Conservation (phyloP, 2,329 filamentous ascomycete species). For the Coniochaeta hoffmannii region DNA sequence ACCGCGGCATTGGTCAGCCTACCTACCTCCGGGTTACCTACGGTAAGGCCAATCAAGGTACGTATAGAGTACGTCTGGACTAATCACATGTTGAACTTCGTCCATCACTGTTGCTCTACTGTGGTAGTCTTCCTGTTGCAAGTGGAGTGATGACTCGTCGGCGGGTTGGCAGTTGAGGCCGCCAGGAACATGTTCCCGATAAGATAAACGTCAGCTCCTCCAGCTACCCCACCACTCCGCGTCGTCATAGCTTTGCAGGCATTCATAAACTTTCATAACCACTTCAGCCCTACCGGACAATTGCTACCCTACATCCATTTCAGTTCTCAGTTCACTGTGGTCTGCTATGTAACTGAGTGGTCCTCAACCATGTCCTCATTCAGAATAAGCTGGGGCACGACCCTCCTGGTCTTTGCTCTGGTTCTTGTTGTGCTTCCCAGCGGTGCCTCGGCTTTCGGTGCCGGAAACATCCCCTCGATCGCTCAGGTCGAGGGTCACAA, state of each 20-base stretch:
- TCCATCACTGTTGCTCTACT: no score
- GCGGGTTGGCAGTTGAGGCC: no score
- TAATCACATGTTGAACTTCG: no score
- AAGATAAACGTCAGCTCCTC: not conserved
- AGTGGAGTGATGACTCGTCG: not conserved
- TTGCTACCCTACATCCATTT: not conserved
- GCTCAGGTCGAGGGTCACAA: conserved; percentile 59
- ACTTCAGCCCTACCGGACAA: not conserved
- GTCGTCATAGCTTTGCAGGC: not conserved
- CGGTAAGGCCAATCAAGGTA: no score
- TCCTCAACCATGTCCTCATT: conserved; percentile 38
- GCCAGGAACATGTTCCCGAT: not conserved
- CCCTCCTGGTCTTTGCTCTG: conserved; percentile 45
- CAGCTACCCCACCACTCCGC: not conserved
- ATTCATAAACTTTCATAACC: not conserved
- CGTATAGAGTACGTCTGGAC: no score
- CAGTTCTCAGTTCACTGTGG: not conserved
- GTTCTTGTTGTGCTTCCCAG: conserved; percentile 50
- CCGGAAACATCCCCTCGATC: conserved; percentile 65
- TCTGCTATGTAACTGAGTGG: not conserved
- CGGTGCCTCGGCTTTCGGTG: conserved; percentile 55
- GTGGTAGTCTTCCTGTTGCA: no score
- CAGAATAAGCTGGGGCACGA: conserved; percentile 37
- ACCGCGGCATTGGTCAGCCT: no score
- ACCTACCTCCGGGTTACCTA: no score